Evolutionary conservation across 2,329 filamentous ascomycete species (phyloP).

Genomic region (Coniosporium tulheliwenetii): DNA sequence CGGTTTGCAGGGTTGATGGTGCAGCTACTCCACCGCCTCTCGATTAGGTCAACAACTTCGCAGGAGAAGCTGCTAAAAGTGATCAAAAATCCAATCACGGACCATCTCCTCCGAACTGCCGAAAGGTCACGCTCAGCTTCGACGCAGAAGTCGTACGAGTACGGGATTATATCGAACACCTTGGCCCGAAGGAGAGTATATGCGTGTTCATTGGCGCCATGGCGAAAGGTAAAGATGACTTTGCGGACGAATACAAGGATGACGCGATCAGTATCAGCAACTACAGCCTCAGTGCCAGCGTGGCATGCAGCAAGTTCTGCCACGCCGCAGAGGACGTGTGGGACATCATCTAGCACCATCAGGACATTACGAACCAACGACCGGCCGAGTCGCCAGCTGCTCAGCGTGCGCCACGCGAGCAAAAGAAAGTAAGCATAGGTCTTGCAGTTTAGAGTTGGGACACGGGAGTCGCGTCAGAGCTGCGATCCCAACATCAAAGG

Average conservation of each 20-base stretch:
- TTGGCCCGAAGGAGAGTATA: constrained; percentile 76
- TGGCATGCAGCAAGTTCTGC: constrained; percentile 98
- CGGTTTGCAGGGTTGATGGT: constrained; percentile 98
- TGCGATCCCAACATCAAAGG: constrained; percentile 61
- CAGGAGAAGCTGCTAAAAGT: constrained; percentile 96
- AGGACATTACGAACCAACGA: no score
- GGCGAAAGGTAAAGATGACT: constrained; percentile 92
- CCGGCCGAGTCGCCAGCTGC: no score
- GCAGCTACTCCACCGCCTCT: constrained; percentile 85
- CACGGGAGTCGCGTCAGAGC: constrained; percentile 13
- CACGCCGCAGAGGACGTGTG: constrained; percentile 94
- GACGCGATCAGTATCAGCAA: constrained; percentile 98
- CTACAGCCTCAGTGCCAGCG: constrained; percentile 91
- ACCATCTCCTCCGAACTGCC: constrained; percentile 91
- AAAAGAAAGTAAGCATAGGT: no score
- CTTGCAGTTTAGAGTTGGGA: not conserved
- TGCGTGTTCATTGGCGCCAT: constrained; percentile 97
- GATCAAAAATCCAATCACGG: constrained; percentile 94
- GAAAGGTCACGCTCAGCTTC: constrained; percentile 93
- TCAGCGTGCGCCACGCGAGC: no score
- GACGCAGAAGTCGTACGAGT: constrained; percentile 78
- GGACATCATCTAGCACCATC: constrained; percentile 59
- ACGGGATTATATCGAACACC: constrained; percentile 69
- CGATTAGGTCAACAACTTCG: constrained; percentile 90
- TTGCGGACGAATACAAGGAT: constrained; percentile 86